Evolutionary conservation across 2,329 filamentous ascomycete species (phyloP), one percentile per base, ranked within the genome.

Genomic region (Penicillium sp.): DNA sequence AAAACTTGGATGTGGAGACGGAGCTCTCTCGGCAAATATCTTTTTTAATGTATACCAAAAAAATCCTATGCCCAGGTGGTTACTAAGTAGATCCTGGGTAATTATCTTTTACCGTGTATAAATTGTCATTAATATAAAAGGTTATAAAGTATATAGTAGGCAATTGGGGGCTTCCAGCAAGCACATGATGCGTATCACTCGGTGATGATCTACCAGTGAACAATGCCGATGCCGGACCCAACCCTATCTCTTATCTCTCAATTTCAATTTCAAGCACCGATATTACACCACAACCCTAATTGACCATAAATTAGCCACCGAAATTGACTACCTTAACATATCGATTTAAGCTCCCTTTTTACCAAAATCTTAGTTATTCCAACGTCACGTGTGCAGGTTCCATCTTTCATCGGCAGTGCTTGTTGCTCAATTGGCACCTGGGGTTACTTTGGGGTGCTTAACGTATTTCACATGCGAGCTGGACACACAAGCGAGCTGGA

Each of bases 1-100:
- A 69, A 69, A 63, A n/a, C 31, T 19, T 31, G 54, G 50, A 37
- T n/a, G 55, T 57, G 55, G 55, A 42, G 50, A 47, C 50, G 27
- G 35, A 37, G 37, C 15, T 40, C 45, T 12, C 27, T 55, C 52
- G 52, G 43, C 35, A 25, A 33, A 49, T 35, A 35, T 35, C 29
- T 6, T 23, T 35, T 17, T n/a, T 47, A 12, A 35, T 46, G 12
- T 31, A 19, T 21, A 47, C 17, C 17, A 17, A n/a, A 23, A 23
- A 1, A 25, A 45, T 27, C 8, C 4, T 6, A 33, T 33, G 13
- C 6, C 17, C 25, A n/a, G 15, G 9, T 27, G 9, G 6, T n/a
- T 23, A 35, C 6, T 23, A 21, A 33, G 10, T 33, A 21, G 2
- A 35, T 17, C 8, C 19, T 48, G n/a, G 13, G 8, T 35, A 23